Evolutionary conservation across 768 basidiomycete species (phyloP).

Genomic region (Termitomyces sp.): DNA sequence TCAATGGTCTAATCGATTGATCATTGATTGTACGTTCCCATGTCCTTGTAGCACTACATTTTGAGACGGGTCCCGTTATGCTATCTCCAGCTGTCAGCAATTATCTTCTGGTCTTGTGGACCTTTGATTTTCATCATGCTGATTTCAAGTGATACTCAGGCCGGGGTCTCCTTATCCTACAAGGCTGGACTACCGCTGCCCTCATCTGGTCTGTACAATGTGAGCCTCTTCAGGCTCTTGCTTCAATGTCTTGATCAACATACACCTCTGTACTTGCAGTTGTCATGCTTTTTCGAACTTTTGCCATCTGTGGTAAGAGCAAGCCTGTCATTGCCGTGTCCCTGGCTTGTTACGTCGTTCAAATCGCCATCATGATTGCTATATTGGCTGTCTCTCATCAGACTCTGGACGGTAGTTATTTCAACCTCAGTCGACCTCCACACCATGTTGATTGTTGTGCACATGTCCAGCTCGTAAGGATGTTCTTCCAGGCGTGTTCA

Average conservation of each 20-base stretch:
- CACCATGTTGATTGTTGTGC: not conserved
- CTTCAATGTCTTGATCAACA: not conserved
- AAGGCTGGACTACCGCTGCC: slow-evolving; percentile 16
- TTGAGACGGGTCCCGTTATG: not conserved
- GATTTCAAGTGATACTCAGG: slow-evolving; percentile 10
- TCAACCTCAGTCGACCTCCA: not conserved
- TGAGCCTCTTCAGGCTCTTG: slow-evolving; percentile 3
- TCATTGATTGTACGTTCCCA: slow-evolving; percentile 14
- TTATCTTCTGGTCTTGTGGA: not conserved
- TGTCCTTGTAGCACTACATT: not conserved
- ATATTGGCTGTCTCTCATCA: slow-evolving; percentile 11
- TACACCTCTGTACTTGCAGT: slow-evolving; percentile 4
- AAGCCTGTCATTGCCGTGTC: slow-evolving; percentile 9
- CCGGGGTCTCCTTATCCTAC: slow-evolving; percentile 13
- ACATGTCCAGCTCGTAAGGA: slow-evolving; percentile 8
- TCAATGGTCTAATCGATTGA: not conserved
- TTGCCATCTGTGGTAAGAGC: slow-evolving; percentile 16
- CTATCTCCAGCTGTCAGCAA: slow-evolving; percentile 4
- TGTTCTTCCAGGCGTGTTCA: slow-evolving; percentile 4
- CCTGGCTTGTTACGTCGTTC: slow-evolving; percentile 10
- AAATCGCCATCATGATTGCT: slow-evolving; percentile 12
- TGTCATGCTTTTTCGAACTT: slow-evolving; percentile 20
- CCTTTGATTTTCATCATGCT: not conserved
- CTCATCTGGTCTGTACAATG: slow-evolving; percentile 24
- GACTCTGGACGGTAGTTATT: slow-evolving; percentile 11